Conservation (phyloP, 768 basidiomycete genomes). For the Boletus edulis region DNA sequence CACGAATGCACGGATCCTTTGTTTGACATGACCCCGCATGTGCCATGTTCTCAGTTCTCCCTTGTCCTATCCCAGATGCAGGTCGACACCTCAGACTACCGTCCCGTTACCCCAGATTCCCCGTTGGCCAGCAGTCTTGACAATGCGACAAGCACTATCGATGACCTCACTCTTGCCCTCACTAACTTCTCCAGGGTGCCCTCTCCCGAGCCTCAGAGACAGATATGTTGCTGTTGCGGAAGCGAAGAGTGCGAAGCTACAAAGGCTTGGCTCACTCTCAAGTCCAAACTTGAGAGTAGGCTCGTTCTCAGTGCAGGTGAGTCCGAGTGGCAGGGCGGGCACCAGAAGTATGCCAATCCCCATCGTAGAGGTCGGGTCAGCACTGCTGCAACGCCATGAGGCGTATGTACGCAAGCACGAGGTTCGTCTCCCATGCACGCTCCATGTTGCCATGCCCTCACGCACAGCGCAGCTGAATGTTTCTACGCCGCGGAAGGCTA, state of each 20-base stretch:
- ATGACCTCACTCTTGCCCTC: constrained; percentile 75
- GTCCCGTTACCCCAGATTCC: constrained; percentile 49
- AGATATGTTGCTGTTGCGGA: constrained; percentile 63
- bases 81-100: constrained; percentile 21
- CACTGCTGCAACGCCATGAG: constrained; percentile 82
- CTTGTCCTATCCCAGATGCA: constrained; percentile 23
- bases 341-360: constrained; percentile 1
- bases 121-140: constrained; percentile 49
- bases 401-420: constrained; percentile 76
- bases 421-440: constrained; percentile 37
- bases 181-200: constrained; percentile 68
- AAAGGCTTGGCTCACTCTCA: constrained; percentile 59
- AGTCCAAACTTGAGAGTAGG: constrained; percentile 70
- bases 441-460: constrained; percentile 11
- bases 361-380: constrained; percentile 80
- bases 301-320: constrained; percentile 84
- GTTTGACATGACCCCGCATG: background rate
- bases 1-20: constrained; percentile 8
- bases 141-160: constrained; percentile 61
- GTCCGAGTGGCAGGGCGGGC: constrained; percentile 27
- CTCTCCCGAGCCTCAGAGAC: constrained; percentile 63
- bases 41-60: background rate
- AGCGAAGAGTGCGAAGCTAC: constrained; percentile 63
- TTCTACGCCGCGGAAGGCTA: constrained; percentile 12
- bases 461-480: constrained; percentile 14